These are phyloP conservation scores for Globisporangium yorkense DNA, from an alignment of 352 stramenopile genomes.

Conservation along the genomic window DNA sequence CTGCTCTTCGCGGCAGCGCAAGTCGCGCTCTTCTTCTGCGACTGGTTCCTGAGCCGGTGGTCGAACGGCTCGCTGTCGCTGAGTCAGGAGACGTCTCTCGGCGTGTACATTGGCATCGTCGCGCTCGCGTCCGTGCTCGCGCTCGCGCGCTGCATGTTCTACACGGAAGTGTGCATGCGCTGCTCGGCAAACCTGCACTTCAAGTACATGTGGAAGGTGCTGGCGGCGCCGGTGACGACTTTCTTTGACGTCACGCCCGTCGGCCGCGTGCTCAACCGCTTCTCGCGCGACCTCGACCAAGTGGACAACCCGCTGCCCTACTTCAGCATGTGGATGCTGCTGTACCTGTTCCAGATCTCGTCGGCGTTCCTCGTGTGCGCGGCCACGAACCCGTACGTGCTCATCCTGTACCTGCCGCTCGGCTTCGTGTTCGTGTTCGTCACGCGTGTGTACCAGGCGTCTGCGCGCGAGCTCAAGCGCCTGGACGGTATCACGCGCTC, in stretches of 20 bases:
- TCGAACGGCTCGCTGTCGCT: conserved; percentile 24
- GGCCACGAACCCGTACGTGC: conserved; percentile 33
- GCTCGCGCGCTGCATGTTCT: conserved; percentile 34
- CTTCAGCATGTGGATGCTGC: conserved; percentile 38
- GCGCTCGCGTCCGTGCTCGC: conserved; percentile 22
- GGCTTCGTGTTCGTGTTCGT: conserved; percentile 26
- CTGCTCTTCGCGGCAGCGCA: conserved; percentile 34
- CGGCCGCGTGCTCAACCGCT: conserved; percentile 16
- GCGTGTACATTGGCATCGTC: conserved; percentile 36
- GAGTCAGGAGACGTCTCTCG: conserved; percentile 27
- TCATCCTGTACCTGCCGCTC: conserved; percentile 48
- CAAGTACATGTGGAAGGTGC: conserved; percentile 31
- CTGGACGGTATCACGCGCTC: conserved; percentile 82
- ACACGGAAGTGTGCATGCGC: conserved; percentile 43
- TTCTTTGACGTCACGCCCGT: conserved; percentile 16
- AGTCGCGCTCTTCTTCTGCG: conserved; percentile 36
- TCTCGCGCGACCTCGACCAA: conserved; percentile 39
- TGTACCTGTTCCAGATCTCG: conserved; percentile 37
- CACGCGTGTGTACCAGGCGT: conserved; percentile 74
- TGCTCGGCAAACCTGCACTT: conserved; percentile 37
- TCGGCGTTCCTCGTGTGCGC: conserved; percentile 40
- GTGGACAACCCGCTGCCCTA: conserved; percentile 46
- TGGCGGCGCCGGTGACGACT: conserved; percentile 11
- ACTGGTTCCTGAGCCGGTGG: conserved; percentile 54
- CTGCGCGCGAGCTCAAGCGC: conserved; percentile 86